These are phyloP conservation scores for Cardamine resedifolia DNA, from an alignment of 345 rosid species.

Conservation along the genomic window DNA sequence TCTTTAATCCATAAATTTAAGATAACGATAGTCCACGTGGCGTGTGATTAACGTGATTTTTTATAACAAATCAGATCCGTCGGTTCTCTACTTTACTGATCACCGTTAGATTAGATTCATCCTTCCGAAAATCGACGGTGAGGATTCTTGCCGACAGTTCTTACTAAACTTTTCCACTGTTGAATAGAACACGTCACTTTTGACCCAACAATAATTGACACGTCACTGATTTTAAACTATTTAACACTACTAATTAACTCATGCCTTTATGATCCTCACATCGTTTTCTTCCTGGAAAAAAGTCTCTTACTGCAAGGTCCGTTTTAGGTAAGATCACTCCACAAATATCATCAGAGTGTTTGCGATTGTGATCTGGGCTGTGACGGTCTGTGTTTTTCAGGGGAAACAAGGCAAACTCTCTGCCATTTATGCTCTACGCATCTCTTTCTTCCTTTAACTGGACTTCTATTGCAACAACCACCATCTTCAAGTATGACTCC, in stretches of 20 bases:
- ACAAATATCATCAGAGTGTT: conserved; percentile 36
- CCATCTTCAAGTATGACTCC: conserved; percentile 56
- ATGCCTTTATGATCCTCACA: too few relatives aligned
- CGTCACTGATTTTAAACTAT: background rate
- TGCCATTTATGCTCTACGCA: conserved; percentile 72
- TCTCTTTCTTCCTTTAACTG: conserved; percentile 63
- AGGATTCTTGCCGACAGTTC: conserved; percentile 18
- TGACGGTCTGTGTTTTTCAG: conserved; percentile 8
- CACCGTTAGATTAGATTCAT: conserved; percentile 19
- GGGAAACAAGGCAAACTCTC: conserved; percentile 42
- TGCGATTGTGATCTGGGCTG: background rate
- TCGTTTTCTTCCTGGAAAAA: too few relatives aligned
- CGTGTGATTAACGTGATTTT: background rate
- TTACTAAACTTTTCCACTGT: background rate
- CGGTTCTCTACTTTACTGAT: background rate
- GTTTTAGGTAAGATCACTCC: conserved; percentile 47
- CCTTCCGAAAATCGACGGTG: background rate
- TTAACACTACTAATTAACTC: too few relatives aligned
- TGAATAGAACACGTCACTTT: background rate
- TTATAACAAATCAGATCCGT: conserved; percentile 12
- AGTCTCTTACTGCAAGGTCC: too few relatives aligned
- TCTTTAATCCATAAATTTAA: background rate
- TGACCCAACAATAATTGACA: background rate
- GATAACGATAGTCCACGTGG: conserved; percentile 28
- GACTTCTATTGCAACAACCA: conserved; percentile 44